Evolutionary conservation across 306 rosid genomes (phyloP), one percentile per base, ranked within the genome.

Genomic region (Macrotyloma uniflorum): DNA sequence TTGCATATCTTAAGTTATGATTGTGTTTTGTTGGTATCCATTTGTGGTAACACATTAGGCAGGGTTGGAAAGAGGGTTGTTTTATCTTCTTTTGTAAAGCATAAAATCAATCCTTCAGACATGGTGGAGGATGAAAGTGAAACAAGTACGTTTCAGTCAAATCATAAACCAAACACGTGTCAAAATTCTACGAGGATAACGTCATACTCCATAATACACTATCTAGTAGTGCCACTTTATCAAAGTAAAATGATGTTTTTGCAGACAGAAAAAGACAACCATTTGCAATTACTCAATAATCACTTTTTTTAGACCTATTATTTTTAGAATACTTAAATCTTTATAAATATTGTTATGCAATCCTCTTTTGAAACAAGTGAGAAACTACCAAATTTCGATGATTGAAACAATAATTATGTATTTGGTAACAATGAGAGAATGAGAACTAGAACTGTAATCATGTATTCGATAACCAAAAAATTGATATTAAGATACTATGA

Each of bases 101-200:
- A 57, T 19, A 26, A 64, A 59, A 55, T 50, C 59, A n/a, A n/a
- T n/a, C 30, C 33, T 8, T 47, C 55, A 5, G 18, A 12, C 35
- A 9, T 22, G 54, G 88, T 63, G 80, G 66, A 50, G 28, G 30
- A 61, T 67, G 51, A 81, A 72, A 51, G 72, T 54, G 79, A 78
- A 67, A 85, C 65, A 42, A 58, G 5, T 42, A 42, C 13, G 18
- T 28, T 58, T 23, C 0, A 38, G 53, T 59, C 61, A 42, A 78
- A 54, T 73, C 86, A 57, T 26, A 22, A 63, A 40, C 11, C 23
- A 63, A 23, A 63, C 28, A 62, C 76, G 73, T 38, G 75, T 67
- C 19, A 13, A 15, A 58, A 8, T 13, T 59, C 30, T 3, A 50
- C n/a, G 10, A 20, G 59, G 62, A 50, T 6, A 45, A 2, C 15